These are phyloP conservation scores for Cladophialophora exuberans DNA, from an alignment of 2,329 filamentous ascomycete species.

Conservation along the genomic window DNA sequence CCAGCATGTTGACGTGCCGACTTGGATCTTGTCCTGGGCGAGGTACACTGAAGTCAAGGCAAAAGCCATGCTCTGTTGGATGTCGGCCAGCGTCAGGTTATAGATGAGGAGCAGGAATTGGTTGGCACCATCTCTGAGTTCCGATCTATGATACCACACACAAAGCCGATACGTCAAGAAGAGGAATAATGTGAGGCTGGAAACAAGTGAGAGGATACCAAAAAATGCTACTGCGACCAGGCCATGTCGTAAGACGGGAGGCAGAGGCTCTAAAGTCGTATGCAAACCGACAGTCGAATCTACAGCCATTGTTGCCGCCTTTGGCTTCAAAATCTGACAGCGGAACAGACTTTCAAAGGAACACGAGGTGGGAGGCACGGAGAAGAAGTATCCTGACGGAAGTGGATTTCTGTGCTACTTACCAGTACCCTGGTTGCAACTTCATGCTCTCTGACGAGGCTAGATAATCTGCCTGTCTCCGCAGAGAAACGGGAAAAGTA, in stretches of 20 bases:
- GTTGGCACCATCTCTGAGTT: constrained; percentile 56
- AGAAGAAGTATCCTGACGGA: constrained; percentile 1
- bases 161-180: constrained; percentile 58
- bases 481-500: neutral
- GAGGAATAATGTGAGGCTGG: constrained; percentile 46
- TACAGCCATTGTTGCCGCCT: constrained; percentile 10
- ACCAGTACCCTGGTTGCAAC: neutral
- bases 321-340: constrained; percentile 10
- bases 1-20: constrained; percentile 51
- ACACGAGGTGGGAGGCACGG: constrained; percentile 6
- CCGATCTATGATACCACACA: constrained; percentile 53
- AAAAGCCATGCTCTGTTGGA: constrained; percentile 57
- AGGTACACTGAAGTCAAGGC: constrained; percentile 55
- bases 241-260: constrained; percentile 42
- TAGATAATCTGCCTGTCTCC: neutral
- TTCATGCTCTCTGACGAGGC: neutral
- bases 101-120: constrained; percentile 60
- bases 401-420: neutral
- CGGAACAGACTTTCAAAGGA: neutral
- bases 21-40: constrained; percentile 46
- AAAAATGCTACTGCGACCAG: constrained; percentile 53
- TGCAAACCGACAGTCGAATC: constrained; percentile 2
- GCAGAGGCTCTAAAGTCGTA: constrained; percentile 39
- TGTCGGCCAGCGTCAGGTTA: constrained; percentile 56
- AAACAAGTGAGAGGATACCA: constrained; percentile 52